These are phyloP conservation scores for Penicillium sp. DNA, from an alignment of 2,329 filamentous ascomycete species.

Conservation along the genomic window DNA sequence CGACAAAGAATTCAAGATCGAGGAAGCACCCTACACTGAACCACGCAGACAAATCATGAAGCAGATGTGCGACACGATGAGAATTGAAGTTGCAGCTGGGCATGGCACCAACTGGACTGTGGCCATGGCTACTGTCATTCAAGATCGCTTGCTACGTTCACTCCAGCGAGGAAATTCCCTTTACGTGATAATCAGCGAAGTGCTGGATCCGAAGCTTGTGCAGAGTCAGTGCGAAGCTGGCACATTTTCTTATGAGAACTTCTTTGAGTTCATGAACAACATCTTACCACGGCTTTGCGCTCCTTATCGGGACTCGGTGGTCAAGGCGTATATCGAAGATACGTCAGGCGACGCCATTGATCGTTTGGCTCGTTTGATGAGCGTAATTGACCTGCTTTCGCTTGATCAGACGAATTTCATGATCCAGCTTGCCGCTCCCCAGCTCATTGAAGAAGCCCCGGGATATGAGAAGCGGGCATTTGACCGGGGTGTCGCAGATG, in stretches of 20 bases:
- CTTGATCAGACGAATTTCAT: slow-evolving; percentile 65
- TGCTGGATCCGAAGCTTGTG: slow-evolving; percentile 57
- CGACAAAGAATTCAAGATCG: slow-evolving; percentile 61
- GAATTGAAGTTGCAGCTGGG: slow-evolving; percentile 53
- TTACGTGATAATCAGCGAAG: slow-evolving; percentile 58
- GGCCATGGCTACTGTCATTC: slow-evolving; percentile 63
- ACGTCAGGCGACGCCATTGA: slow-evolving; percentile 56
- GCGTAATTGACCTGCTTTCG: slow-evolving; percentile 59
- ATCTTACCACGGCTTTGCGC: slow-evolving; percentile 63
- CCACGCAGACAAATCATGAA: slow-evolving; percentile 56
- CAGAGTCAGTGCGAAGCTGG: slow-evolving; percentile 56
- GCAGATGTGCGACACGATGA: slow-evolving; percentile 58
- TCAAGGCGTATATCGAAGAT: slow-evolving; percentile 54
- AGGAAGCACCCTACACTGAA: slow-evolving; percentile 48
- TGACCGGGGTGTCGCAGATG: slow-evolving; percentile 51
- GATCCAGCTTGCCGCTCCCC: slow-evolving; percentile 57
- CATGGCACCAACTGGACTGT: slow-evolving; percentile 58
- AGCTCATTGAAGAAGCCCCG: slow-evolving; percentile 57
- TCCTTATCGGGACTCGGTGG: slow-evolving; percentile 58
- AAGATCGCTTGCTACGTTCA: slow-evolving; percentile 57
- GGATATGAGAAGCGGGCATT: slow-evolving; percentile 61
- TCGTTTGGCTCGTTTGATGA: slow-evolving; percentile 60
- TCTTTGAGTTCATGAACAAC: slow-evolving; percentile 61
- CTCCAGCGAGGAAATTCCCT: slow-evolving; percentile 60
- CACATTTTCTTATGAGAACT: slow-evolving; percentile 60